Base-by-base conservation (phyloP, 208 protist genomes). In the Leishmania gerbilli region DNA sequence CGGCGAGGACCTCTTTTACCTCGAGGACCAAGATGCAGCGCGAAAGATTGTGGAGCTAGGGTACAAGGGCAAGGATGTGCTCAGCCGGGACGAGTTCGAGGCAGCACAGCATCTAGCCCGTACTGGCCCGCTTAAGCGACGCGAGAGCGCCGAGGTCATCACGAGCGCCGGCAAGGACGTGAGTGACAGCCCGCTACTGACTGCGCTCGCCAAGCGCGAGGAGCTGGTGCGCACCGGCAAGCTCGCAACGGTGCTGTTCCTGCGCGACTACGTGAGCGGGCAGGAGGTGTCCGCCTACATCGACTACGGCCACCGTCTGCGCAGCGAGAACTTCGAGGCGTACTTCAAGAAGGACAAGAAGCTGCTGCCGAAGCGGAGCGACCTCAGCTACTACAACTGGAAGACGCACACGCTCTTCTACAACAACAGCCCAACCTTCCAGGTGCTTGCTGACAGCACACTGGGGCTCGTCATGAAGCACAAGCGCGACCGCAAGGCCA, bases 271-370 rank as follows among this genome's bases (percentile, higher is more conserved):
- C 27, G 99, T 98, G 24, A 95, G 94, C 34, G 98, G 99, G 19
- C 98, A 99, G 81, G 99, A 99, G 90, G 97, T 99, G 56, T 99
- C 95, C 34, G 97, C 98, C 13, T 99, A 99, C 91, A 99, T 99
- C 79, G 99, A 99, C 90, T 99, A 98, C 79, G 99, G 94, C 7
- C 95, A 99, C 71, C 90, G 99, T 27, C 89, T 99, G 17, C 96
- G 93, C 75, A 91, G 91, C 15, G 98, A 99, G 74, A 93, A 99
- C 89, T 99, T 99, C 81, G 92, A 98, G 79, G 89, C 90, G 49
- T 99, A 99, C 88, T 99, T 99, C 84, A 87, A 72, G 31, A 84
- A 89, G 42, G 87, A 93, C 68, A 98, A 98, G 84, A 91, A 91
- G 58, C 82, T 99, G 56, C 82, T 99, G 77, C 99, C 99, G n/a